Conservation (phyloP, 1,284 basidiomycete genomes). For the Phellopilus nigrolimitatus region DNA sequence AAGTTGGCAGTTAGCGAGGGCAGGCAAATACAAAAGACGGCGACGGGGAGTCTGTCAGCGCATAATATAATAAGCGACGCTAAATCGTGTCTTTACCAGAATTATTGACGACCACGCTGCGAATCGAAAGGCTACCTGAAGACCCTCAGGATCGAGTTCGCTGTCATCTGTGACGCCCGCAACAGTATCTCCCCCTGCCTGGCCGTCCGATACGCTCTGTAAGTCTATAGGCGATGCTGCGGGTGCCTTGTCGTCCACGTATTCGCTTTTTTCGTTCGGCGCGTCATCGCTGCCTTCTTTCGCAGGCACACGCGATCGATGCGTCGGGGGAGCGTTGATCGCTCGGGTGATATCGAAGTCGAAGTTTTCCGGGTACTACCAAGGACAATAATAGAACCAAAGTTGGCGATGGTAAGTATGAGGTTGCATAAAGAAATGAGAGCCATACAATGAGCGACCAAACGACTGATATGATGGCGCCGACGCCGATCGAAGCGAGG, state of each 20-base stretch:
- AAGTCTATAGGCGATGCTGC: constrained; percentile 26
- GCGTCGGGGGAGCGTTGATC: constrained; percentile 48
- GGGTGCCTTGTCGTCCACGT: constrained; percentile 41
- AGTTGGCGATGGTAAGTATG: not conserved
- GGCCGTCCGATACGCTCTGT: constrained; percentile 28
- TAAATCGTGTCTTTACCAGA: too few relatives aligned
- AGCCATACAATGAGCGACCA: constrained; percentile 56
- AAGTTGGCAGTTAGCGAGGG: not conserved
- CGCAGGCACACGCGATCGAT: constrained; percentile 10
- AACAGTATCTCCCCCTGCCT: constrained; percentile 31
- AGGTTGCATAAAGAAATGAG: not conserved
- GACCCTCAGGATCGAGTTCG: constrained; percentile 55
- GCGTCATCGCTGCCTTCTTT: constrained; percentile 22
- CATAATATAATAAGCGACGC: too few relatives aligned
- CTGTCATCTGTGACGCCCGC: constrained; percentile 41
- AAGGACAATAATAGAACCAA: not conserved
- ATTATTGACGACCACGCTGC: constrained; percentile 67
- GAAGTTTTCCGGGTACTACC: constrained; percentile 73
- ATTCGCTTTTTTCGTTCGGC: constrained; percentile 26
- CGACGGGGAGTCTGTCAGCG: too few relatives aligned
- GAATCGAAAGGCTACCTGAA: constrained; percentile 72
- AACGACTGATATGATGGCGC: constrained; percentile 68
- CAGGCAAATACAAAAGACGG: not conserved
- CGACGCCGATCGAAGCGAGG: constrained; percentile 78
- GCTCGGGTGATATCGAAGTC: constrained; percentile 75